These are phyloP conservation scores for Canavalia ensiformis DNA, from an alignment of 306 rosid species.

Conservation along the genomic window DNA sequence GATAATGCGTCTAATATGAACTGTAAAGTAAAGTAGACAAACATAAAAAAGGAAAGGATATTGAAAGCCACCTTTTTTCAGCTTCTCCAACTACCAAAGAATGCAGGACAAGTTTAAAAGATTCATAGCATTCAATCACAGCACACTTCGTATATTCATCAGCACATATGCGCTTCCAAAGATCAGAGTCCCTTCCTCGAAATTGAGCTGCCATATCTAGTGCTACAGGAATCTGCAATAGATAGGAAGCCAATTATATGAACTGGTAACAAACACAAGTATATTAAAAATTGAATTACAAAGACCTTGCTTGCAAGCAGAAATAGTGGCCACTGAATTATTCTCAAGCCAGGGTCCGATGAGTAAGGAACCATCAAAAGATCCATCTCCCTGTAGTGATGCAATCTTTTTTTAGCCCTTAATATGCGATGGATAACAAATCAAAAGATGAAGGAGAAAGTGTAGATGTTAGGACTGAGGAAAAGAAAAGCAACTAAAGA, in stretches of 20 bases:
- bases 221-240: constrained; percentile 88
- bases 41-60: constrained; percentile 29
- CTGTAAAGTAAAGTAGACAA: constrained; percentile 39
- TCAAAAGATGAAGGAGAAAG: constrained; percentile 46
- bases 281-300: constrained; percentile 33
- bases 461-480: constrained; percentile 35
- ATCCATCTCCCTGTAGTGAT: constrained; percentile 93
- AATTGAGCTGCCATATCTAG: constrained; percentile 97
- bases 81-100: constrained; percentile 85
- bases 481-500: constrained; percentile 39
- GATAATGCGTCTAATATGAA: constrained; percentile 26
- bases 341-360: constrained; percentile 85
- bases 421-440: constrained; percentile 36
- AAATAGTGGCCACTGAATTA: constrained; percentile 99
- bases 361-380: constrained; percentile 93
- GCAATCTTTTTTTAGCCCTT: constrained; percentile 50
- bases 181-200: constrained; percentile 84
- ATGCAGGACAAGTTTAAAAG: constrained; percentile 73
- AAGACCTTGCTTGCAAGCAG: constrained; percentile 97
- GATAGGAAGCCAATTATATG: constrained; percentile 49
- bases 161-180: constrained; percentile 89
- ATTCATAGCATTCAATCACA: constrained; percentile 90
- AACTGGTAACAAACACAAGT: constrained; percentile 39
- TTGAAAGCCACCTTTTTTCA: constrained; percentile 79
- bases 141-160: constrained; percentile 97